A percentile compares a stretch with the other conserved stretches of the same genome.
Evolutionary conservation across 1,284 basidiomycete genomes (phyloP).

Genomic region (Thecaphora thlaspeos): DNA sequence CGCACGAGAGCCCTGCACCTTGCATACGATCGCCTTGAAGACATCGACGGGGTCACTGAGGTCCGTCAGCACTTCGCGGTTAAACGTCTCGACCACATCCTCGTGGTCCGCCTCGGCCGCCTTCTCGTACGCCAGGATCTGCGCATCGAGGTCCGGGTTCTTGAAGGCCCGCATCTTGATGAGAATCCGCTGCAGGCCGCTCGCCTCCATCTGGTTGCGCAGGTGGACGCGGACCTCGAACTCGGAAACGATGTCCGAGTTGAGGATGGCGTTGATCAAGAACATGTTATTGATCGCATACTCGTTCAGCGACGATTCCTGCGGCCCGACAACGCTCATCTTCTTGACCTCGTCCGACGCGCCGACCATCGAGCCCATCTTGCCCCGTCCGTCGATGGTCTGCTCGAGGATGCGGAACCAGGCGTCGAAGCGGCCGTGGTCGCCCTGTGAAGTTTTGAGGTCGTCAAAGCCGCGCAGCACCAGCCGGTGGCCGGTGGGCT

Average conservation of each 20-base stretch:
- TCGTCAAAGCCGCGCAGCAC: constrained; percentile 62
- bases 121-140: constrained; percentile 69
- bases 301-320: constrained; percentile 76
- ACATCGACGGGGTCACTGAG: constrained; percentile 82
- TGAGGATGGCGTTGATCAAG: constrained; percentile 49
- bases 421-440: constrained; percentile 69
- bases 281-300: constrained; percentile 49
- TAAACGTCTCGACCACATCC: constrained; percentile 73
- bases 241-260: constrained; percentile 50
- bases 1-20: constrained; percentile 74
- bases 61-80: constrained; percentile 74
- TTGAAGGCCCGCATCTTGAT: constrained; percentile 71
- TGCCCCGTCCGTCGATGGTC: constrained; percentile 78
- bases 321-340: constrained; percentile 61
- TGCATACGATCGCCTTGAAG: constrained; percentile 75
- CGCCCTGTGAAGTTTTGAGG: constrained; percentile 39
- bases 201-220: constrained; percentile 82
- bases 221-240: constrained; percentile 80
- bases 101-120: constrained; percentile 76
- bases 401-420: constrained; percentile 85
- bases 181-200: constrained; percentile 75
- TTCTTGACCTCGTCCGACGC: constrained; percentile 82
- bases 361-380: constrained; percentile 92
- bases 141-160: constrained; percentile 67
- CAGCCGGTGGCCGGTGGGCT: constrained; percentile 60